These are phyloP conservation scores for Durotheca rogersii DNA, from an alignment of 495 filamentous ascomycete genomes.

Conservation along the genomic window DNA sequence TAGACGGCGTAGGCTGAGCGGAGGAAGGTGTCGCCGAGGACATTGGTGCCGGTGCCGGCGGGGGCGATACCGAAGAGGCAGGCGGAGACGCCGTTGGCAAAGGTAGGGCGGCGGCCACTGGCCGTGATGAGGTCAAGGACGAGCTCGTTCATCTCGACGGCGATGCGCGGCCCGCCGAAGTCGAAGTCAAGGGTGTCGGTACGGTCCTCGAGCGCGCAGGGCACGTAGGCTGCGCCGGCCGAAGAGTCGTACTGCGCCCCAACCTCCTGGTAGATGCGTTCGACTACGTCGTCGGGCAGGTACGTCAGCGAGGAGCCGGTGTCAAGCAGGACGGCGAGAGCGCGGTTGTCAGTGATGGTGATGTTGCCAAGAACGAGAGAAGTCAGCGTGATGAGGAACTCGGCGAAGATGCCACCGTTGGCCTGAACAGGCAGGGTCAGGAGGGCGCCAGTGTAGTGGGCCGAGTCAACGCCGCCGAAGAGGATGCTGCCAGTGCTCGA, in stretches of 20 bases:
- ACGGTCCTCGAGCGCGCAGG: slow-evolving; percentile 66
- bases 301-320: slow-evolving; percentile 91
- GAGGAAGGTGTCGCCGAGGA: slow-evolving; percentile 92
- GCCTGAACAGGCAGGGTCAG: slow-evolving; percentile 74
- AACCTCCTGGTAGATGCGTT: slow-evolving; percentile 63
- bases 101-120: slow-evolving; percentile 52
- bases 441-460: slow-evolving; percentile 70
- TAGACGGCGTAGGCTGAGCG: slow-evolving; percentile 91
- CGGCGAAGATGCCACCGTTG: slow-evolving; percentile 58
- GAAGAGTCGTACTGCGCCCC: slow-evolving; percentile 60
- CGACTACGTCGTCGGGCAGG: slow-evolving; percentile 69
- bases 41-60: slow-evolving; percentile 61
- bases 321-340: slow-evolving; percentile 77
- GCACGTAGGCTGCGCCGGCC: slow-evolving; percentile 64
- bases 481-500: slow-evolving; percentile 77
- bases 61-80: slow-evolving; percentile 79
- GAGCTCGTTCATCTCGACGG: slow-evolving; percentile 73
- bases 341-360: slow-evolving; percentile 55
- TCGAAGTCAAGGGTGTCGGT: slow-evolving; percentile 65
- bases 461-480: slow-evolving; percentile 88
- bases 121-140: slow-evolving; percentile 62
- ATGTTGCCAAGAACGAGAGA: slow-evolving; percentile 44
- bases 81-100: slow-evolving; percentile 59
- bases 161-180: slow-evolving; percentile 66
- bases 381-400: slow-evolving; percentile 83